Evolutionary conservation across 306 rosid species (phyloP).

Genomic region (Citrullus colocynthis): DNA sequence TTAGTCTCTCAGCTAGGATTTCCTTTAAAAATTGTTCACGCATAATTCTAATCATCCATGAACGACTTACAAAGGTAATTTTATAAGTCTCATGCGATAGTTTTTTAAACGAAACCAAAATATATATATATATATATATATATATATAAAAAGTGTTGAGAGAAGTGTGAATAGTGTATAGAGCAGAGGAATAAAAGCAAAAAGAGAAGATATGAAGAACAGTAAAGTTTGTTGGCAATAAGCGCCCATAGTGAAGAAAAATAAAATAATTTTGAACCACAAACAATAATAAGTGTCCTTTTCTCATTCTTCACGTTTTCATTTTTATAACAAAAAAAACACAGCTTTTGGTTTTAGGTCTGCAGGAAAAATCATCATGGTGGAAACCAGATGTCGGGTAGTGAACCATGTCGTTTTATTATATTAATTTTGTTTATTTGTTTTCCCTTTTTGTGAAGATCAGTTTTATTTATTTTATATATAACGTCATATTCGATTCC

Average conservation of each 20-base stretch:
- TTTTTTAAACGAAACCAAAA: too few species aligned
- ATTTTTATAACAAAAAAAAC: neutral
- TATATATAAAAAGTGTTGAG: too few species aligned
- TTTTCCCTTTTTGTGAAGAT: neutral
- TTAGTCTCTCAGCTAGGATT: too few species aligned
- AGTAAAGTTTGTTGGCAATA: neutral
- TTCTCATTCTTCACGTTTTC: slow-evolving; percentile 1
- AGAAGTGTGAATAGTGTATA: too few species aligned
- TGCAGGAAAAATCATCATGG: neutral
- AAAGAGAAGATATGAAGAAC: neutral
- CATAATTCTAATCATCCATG: too few species aligned
- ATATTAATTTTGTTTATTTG: neutral
- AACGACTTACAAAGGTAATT: too few species aligned
- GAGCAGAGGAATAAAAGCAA: too few species aligned
- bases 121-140: too few species aligned
- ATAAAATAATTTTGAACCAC: neutral
- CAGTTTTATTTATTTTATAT: neutral
- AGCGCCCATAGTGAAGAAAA: neutral
- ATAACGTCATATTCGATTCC: neutral
- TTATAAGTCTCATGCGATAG: too few species aligned
- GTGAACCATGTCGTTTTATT: neutral
- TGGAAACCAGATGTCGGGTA: neutral
- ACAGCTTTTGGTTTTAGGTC: neutral
- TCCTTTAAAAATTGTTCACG: too few species aligned
- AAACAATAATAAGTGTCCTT: neutral